Conservation (phyloP, 2,329 filamentous ascomycete species). For the Aspergillus sp. region DNA sequence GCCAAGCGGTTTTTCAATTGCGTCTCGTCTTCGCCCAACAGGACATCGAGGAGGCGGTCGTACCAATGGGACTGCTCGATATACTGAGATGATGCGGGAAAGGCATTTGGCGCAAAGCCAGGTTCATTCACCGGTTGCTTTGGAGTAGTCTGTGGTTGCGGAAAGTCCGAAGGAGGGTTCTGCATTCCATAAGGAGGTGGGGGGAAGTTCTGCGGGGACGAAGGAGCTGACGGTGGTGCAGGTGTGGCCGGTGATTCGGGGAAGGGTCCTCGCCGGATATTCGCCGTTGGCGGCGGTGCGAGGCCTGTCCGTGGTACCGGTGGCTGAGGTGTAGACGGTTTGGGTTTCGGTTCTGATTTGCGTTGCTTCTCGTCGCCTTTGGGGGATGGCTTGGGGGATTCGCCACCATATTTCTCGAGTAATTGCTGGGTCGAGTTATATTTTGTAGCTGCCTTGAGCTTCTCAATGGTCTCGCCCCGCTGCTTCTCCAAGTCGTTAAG, state of each 20-base stretch:
- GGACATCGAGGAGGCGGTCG: slow-evolving; percentile 81
- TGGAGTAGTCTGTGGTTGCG: slow-evolving; percentile 5
- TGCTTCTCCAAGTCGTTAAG: slow-evolving; percentile 71
- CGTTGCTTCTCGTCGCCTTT: slow-evolving; percentile 18
- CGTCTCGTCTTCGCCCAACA: slow-evolving; percentile 92
- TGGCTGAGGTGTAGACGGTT: slow-evolving; percentile 14
- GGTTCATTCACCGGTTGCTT: slow-evolving; percentile 29
- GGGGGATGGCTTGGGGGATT: slow-evolving; percentile 39
- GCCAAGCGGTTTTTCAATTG: slow-evolving; percentile 83
- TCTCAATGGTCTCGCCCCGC: slow-evolving; percentile 79
- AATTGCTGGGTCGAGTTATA: slow-evolving; percentile 92
- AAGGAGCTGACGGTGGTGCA: slow-evolving; percentile 19
- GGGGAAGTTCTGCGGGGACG: slow-evolving; percentile 11
- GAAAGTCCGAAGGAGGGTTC: slow-evolving; percentile 6
- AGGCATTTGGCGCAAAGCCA: slow-evolving; percentile 43
- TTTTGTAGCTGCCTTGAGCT: slow-evolving; percentile 87
- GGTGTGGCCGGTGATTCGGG: slow-evolving; percentile 7
- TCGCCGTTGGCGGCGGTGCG: slow-evolving; percentile 57
- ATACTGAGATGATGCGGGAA: slow-evolving; percentile 28
- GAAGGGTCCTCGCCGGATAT: slow-evolving; percentile 40
- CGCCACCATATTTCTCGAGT: slow-evolving; percentile 84
- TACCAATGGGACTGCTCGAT: slow-evolving; percentile 66
- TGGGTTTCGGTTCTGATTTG: slow-evolving; percentile 13
- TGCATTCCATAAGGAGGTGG: slow-evolving; percentile 19
- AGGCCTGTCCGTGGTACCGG: slow-evolving; percentile 44